Base-by-base conservation (phyloP, 2,329 filamentous ascomycete species). In the Ophiocordyceps camponoti-floridani region DNA sequence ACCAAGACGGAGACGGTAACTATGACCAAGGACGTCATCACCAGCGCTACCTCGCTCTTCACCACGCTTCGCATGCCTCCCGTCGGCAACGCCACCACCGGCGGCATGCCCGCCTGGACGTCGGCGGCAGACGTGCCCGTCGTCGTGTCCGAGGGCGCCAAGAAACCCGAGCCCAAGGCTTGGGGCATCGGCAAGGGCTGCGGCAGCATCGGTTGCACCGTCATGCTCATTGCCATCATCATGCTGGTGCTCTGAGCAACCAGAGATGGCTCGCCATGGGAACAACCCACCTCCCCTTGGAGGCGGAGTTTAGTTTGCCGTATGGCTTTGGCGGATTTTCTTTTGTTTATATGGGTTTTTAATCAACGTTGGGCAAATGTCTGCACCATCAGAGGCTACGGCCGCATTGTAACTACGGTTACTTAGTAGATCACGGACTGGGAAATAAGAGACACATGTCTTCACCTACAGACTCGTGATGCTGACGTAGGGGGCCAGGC, bases 191-290 rank as follows among this genome's bases (percentile, higher is more conserved):
- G 51, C 45, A 60, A 53, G 43, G 53, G 55, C 46, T 54, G 53
- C 18, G 55, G 58, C 47, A 57, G 58, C 45, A 52, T 64, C 26
- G 55, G 57, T 38, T 62, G 58, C 48, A 50, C 56, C 35, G 50
- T 65, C 49, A 58, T 67, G 58, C 50, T 65, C 44, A 47, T 62
- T 35, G 58, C 58, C 12, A 52, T 52, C 41, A 49, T 62, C 43
- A 56, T 60, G 53, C 55, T 61, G 37, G 46, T 58, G 41, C 47
- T 63, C 45, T 66, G 56, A 40, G 18, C 35, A 6, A 9, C n/a
- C 4, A 18, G 5, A 18, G 6, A 37, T 16, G 14, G 6, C 9
- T 9, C 9, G n/a, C 14, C 7, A 10, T 9, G 35, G n/a, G 16
- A 37, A 35, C 12, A 37, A 16, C 14, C 16, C 33, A 37, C 9